phyloP scores from a whole-genome alignment of 2,329 filamentous ascomycete species.

The Capronia americana region DNA sequence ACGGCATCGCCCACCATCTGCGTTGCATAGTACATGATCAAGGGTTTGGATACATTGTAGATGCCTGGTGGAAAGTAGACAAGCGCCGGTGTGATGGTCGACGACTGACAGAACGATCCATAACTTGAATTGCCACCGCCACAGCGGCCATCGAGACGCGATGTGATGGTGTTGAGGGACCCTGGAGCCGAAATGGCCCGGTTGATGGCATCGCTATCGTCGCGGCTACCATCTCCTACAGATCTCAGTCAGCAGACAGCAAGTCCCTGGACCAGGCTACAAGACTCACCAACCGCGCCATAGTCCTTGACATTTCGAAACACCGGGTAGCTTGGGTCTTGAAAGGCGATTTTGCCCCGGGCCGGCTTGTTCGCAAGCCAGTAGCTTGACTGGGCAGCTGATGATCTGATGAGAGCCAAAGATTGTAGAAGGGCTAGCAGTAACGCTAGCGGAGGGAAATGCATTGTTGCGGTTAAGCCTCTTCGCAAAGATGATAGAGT shows the following conservation, averaged over 20 bases:
- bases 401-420: constrained; percentile 19
- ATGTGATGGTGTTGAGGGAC: constrained; percentile 41
- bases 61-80: constrained; percentile 85
- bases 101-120: constrained; percentile 67
- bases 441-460: constrained; percentile 8
- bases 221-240: constrained; percentile 64
- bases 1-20: constrained; percentile 71
- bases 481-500: constrained; percentile 1
- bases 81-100: constrained; percentile 74
- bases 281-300: constrained; percentile 59
- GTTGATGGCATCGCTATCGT: constrained; percentile 84
- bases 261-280: background rate
- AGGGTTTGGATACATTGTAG: constrained; percentile 73
- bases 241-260: constrained; percentile 1
- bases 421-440: constrained; percentile 22
- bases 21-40: constrained; percentile 69
- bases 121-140: constrained; percentile 57
- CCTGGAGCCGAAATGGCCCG: constrained; percentile 70
- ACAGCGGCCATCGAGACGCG: constrained; percentile 61
- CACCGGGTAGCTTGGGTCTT: constrained; percentile 54
- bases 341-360: constrained; percentile 43
- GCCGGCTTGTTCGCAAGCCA: constrained; percentile 46
- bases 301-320: constrained; percentile 75
- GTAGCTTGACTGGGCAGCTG: constrained; percentile 40
- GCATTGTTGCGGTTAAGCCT: constrained; percentile 17